Base-by-base conservation (phyloP, 441 rosid genomes). In the Aquilaria agallochum region DNA sequence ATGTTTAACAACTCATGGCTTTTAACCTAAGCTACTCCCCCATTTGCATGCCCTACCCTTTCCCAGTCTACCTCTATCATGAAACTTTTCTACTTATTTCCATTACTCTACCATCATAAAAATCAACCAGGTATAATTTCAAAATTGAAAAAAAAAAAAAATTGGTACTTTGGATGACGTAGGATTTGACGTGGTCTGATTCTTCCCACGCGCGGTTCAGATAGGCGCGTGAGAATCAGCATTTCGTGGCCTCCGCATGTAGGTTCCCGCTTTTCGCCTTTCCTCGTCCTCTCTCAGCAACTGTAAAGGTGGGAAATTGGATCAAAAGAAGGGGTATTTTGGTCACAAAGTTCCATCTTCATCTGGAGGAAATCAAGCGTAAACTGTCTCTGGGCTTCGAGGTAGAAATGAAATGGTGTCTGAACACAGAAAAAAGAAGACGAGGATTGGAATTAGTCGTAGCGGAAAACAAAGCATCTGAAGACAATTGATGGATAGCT, bases 401-500 rank as follows among this genome's bases (percentile, higher is more conserved):
- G 70, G 67, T 65, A 55, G 69, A 58, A 56, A 68, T 31, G 62
- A 61, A 56, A 65, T 52, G 45, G 6, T 12, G 15, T 61, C 53
- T 31, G 36, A 58, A 57, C 53, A 12, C 7, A 5, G 64, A 67
- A 2, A 67, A 2, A 67, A 63, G 50, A 44, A 6, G 13, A 12
- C 14, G 52, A 53, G 48, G 52, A 55, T 46, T 59, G 42, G 54
- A 55, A 55, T 45, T 57, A 30, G 45, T 63, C 45, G 2, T 7
- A 50, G 71, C 63, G 61, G 33, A 64, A 47, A 71, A 67, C 51
- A 62, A 5, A 66, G 31, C 60, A 51, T 53, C 76, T 59, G 48
- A 62, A 45, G 10, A 71, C 60, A 49, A 59, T 64, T 70, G 65
- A 42, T 64, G 36, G 62, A 56, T 72, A 50, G n/a, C 47, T 68